These are phyloP conservation scores for Stephania japonica DNA, from an alignment of 164 flowering plant species.

Conservation along the genomic window DNA sequence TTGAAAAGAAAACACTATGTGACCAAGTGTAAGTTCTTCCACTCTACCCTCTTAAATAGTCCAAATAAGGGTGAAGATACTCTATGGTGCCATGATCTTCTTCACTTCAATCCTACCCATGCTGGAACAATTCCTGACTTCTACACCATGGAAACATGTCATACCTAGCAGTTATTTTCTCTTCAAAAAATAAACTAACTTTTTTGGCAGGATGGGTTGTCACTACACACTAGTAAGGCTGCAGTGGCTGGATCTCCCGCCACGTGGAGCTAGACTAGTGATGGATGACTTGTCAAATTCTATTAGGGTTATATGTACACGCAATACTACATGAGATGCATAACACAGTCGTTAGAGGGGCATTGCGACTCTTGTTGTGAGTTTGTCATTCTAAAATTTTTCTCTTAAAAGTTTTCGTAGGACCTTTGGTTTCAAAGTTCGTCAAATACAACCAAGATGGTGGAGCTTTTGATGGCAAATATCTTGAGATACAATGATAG, in stretches of 20 bases:
- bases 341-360: no score
- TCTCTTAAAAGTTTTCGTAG: no score
- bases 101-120: not conserved
- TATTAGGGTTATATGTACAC: no score
- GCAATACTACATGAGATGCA: no score
- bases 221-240: not conserved
- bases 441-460: no score
- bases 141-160: not conserved
- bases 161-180: not conserved
- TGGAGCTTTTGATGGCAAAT: no score
- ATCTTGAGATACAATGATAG: no score
- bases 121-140: not conserved
- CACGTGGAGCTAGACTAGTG: not conserved
- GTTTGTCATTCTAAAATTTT: no score
- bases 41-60: conserved; percentile 9
- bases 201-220: not conserved
- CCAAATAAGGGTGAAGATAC: conserved; percentile 12
- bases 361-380: no score
- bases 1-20: conserved; percentile 2
- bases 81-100: not conserved
- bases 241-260: not conserved
- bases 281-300: not conserved
- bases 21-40: not conserved
- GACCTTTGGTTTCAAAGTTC: no score
- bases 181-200: no score